Base-by-base conservation (phyloP, 2,329 filamentous ascomycete genomes). In the Juglanconis oblonga region DNA sequence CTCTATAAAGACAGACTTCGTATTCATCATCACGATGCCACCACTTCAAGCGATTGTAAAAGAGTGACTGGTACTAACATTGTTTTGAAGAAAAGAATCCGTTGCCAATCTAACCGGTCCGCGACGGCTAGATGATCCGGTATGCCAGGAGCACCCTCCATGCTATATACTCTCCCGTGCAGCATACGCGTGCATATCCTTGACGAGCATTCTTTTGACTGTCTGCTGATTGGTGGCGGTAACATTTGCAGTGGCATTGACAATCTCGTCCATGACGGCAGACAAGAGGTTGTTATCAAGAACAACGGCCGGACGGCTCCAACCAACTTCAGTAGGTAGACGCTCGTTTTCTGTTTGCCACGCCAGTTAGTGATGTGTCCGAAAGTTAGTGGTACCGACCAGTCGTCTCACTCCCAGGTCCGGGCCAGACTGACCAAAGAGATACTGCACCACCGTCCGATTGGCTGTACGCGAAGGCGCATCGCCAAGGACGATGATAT, bases 401-500 rank as follows among this genome's bases (percentile, higher is more conserved):
- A 24, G 24, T 24, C 24, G 24, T 24, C 24, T 24, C 24, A 24
- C 24, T 24, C 24, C 2, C 24, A 24, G 24, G 24, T 24, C 24
- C 17, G 17, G 17, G 17, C 14, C 29, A 32, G 38, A 48, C 75
- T 66, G 64, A 79, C 77, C 68, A 58, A 82, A 80, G 58, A 80
- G 77, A 51, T 76, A 82, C 51, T 77, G 73, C 0, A 82, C 73
- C 7, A 76, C 58, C 0, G 64, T 65, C 56, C 72, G 69, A 5
- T 74, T 68, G 2, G 79, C 81, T 0, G 72, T 79, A 0, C 69
- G 75, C 1, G 67, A 53, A 0, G 68, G 59, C 2, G 74, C 68
- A 64, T 82, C 74, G 0, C 82, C 81, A 50, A 84, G 78, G 0
- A 74, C 76, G 11, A 82, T 71, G 10, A 83, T 72, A 1, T 77